Conservation (phyloP, 345 rosid species). For the Rhodamnia rubescens region DNA sequence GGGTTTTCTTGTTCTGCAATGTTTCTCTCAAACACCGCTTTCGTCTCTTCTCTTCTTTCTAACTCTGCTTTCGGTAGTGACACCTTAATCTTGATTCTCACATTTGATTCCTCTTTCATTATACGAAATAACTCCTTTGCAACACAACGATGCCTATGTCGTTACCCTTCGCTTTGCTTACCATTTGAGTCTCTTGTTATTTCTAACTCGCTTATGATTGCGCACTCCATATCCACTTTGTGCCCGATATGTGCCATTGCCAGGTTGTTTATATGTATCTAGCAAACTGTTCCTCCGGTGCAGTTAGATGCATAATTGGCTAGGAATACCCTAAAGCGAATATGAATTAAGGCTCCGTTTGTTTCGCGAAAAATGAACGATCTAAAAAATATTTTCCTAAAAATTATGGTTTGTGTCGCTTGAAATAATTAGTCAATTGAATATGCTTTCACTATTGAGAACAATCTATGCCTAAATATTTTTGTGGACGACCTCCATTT, state of each 20-base stretch:
- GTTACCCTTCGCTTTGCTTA: background rate
- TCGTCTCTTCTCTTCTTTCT: no score
- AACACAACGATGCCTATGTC: background rate
- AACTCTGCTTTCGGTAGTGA: background rate
- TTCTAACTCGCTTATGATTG: background rate
- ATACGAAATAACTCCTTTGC: background rate
- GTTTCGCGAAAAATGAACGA: no score
- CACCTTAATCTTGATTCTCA: background rate
- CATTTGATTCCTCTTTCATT: background rate
- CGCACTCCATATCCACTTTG: background rate
- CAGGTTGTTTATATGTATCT: background rate
- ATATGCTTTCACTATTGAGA: no score
- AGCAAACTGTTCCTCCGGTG: no score
- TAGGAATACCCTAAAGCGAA: background rate
- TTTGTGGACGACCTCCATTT: no score
- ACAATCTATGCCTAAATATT: no score
- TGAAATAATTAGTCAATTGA: no score
- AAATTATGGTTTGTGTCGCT: no score
- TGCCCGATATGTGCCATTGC: background rate
- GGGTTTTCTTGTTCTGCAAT: no score
- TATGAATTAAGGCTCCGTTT: background rate
- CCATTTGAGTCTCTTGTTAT: background rate
- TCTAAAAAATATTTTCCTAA: no score
- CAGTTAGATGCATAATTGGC: background rate
- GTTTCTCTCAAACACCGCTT: no score